These are phyloP conservation scores for Tylopilus vinaceipallidus DNA, from an alignment of 768 basidiomycete genomes.

Conservation along the genomic window DNA sequence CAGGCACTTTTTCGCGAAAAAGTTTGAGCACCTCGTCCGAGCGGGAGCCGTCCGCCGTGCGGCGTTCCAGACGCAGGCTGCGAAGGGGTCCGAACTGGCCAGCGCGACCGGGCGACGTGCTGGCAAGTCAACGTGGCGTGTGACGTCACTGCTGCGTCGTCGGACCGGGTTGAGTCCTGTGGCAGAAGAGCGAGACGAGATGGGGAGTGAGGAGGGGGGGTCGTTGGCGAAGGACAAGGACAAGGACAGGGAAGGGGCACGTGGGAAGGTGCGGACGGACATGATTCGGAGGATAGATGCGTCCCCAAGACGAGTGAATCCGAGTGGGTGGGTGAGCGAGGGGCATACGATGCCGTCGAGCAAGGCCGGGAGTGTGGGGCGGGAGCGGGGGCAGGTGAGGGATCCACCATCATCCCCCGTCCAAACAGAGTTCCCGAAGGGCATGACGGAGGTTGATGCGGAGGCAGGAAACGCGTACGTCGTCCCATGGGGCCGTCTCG, in stretches of 20 bases:
- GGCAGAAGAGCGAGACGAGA: slow-evolving; percentile 18
- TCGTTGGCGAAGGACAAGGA: slow-evolving; percentile 27
- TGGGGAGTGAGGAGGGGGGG: slow-evolving; percentile 13
- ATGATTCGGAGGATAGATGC: slow-evolving; percentile 79
- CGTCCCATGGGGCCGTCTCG: not conserved
- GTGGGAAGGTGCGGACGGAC: slow-evolving; percentile 49
- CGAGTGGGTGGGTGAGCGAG: slow-evolving; percentile 69
- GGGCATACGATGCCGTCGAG: slow-evolving; percentile 30
- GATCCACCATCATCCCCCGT: slow-evolving; percentile 7
- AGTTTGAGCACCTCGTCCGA: slow-evolving; percentile 59
- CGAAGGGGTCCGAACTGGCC: too few relatives aligned
- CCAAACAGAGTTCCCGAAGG: not conserved
- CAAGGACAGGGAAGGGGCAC: not conserved
- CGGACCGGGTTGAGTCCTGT: slow-evolving; percentile 28
- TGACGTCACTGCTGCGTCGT: slow-evolving; percentile 34
- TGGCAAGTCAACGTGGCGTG: slow-evolving; percentile 30
- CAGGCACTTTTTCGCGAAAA: slow-evolving; percentile 69
- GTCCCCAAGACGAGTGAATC: slow-evolving; percentile 66
- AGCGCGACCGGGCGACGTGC: slow-evolving; percentile 11
- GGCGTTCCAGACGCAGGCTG: slow-evolving; percentile 17
- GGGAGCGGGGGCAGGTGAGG: not conserved
- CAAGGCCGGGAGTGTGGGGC: slow-evolving; percentile 2
- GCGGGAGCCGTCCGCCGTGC: slow-evolving; percentile 37
- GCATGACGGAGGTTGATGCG: not conserved
- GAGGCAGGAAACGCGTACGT: slow-evolving; percentile 11